Percentiles rank a stretch among this genome's conserved stretches.
These are phyloP conservation scores for Lizonia empirigonia DNA, from an alignment of 2,329 filamentous ascomycete genomes.

Conservation along the genomic window DNA sequence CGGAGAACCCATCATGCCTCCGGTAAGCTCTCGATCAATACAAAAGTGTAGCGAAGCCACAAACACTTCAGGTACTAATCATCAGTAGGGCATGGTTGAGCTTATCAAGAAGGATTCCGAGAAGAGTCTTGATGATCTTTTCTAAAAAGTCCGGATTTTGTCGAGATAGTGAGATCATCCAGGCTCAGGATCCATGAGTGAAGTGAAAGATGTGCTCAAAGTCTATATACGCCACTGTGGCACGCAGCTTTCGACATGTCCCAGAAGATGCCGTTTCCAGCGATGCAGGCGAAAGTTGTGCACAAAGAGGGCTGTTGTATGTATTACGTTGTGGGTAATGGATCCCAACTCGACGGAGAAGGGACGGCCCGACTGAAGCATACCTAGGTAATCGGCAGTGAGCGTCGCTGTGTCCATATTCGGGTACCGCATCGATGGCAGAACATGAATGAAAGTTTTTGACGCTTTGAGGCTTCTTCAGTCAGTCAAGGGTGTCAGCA, in stretches of 20 bases:
- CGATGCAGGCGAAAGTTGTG: conserved; percentile 4
- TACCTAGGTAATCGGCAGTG: conserved; percentile 3
- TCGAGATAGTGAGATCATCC: background rate
- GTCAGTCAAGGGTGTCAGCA: background rate
- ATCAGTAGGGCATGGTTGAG: conserved; percentile 82
- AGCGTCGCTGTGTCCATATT: conserved; percentile 4
- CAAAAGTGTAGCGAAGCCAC: background rate
- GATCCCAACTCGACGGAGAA: conserved; percentile 1
- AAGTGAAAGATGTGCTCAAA: conserved; percentile 12
- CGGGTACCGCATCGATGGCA: background rate
- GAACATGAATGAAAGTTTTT: conserved; percentile 1
- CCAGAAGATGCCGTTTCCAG: conserved; percentile 12
- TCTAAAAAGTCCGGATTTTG: conserved; percentile 54
- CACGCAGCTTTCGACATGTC: conserved; percentile 41
- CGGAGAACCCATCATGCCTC: conserved; percentile 87
- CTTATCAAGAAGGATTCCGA: conserved; percentile 93
- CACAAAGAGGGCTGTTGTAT: conserved; percentile 20
- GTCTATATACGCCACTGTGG: conserved; percentile 44
- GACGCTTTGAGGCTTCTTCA: conserved; percentile 1
- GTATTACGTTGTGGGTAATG: conserved; percentile 7
- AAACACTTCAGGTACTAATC: background rate
- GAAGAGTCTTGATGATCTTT: conserved; percentile 85
- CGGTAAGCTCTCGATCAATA: conserved; percentile 61
- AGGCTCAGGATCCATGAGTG: background rate
- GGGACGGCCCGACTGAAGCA: conserved; percentile 8